phyloP scores from a whole-genome alignment of 257 asterid genomes.

The Gentiana straminea region DNA sequence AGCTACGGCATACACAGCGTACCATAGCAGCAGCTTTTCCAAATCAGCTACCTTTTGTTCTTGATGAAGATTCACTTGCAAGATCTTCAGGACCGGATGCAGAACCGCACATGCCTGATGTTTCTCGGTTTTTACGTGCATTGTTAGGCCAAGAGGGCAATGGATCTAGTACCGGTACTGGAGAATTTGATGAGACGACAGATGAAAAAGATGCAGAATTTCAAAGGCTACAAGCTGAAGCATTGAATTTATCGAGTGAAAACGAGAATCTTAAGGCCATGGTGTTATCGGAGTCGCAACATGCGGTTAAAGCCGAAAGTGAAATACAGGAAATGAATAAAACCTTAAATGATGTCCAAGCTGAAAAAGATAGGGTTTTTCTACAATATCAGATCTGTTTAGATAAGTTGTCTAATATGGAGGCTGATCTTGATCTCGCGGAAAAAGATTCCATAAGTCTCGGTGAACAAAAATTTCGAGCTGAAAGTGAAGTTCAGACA shows the following conservation, averaged over 20 bases:
- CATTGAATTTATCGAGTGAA: constrained; percentile 25
- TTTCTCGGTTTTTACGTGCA: constrained; percentile 21
- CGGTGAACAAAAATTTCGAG: constrained; percentile 41
- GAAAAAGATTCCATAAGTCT: constrained; percentile 41
- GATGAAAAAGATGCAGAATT: constrained; percentile 18
- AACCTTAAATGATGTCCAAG: constrained; percentile 42
- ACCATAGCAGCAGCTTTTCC: constrained; percentile 80
- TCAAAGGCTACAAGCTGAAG: constrained; percentile 22
- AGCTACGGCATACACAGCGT: constrained; percentile 76
- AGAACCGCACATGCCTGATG: constrained; percentile 46
- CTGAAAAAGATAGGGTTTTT: constrained; percentile 53
- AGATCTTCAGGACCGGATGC: constrained; percentile 23
- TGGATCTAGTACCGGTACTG: constrained; percentile 19
- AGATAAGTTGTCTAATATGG: constrained; percentile 39
- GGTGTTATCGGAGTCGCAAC: constrained; percentile 35
- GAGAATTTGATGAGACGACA: constrained; percentile 11
- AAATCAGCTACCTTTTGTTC: constrained; percentile 53
- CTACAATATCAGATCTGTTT: constrained; percentile 56
- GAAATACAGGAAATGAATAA: constrained; percentile 50
- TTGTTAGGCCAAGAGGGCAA: constrained; percentile 27
- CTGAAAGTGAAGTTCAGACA: constrained; percentile 56
- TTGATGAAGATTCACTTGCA: constrained; percentile 49
- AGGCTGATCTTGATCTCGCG: constrained; percentile 49
- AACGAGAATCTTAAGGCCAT: constrained; percentile 42
- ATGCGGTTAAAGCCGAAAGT: constrained; percentile 48